Evolutionary conservation across 139 green algal species (phyloP).

Genomic region (Limnomonas spitsbergensis): DNA sequence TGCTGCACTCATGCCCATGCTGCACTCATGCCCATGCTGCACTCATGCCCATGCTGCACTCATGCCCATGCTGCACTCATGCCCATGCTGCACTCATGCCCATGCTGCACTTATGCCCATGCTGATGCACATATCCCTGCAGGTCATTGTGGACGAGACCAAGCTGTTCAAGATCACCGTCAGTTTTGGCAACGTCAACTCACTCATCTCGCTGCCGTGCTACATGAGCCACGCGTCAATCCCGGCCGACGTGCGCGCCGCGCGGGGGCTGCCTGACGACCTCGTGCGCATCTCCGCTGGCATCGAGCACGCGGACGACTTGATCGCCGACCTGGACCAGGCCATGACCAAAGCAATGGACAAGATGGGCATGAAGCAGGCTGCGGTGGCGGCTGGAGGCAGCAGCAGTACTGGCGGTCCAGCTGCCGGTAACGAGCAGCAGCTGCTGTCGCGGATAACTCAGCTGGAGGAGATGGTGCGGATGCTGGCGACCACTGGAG

Average conservation of each 20-base stretch:
- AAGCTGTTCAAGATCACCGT: slow-evolving; percentile 94
- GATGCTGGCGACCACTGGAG: neutral
- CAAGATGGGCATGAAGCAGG: slow-evolving; percentile 18
- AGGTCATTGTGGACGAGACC: slow-evolving; percentile 75
- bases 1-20: too few relatives aligned
- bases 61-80: too few relatives aligned
- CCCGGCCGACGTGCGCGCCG: slow-evolving; percentile 81
- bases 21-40: too few relatives aligned
- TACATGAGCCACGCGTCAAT: slow-evolving; percentile 96
- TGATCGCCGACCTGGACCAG: slow-evolving; percentile 68
- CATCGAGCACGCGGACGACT: slow-evolving; percentile 84
- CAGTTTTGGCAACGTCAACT: slow-evolving; percentile 87
- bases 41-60: too few relatives aligned
- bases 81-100: too few relatives aligned
- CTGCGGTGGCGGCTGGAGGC: neutral
- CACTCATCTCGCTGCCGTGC: slow-evolving; percentile 90
- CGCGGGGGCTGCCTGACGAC: slow-evolving; percentile 89
- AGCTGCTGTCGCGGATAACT: neutral
- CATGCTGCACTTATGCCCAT: too few relatives aligned
- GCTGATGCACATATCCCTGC: neutral
- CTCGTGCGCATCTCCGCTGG: slow-evolving; percentile 89
- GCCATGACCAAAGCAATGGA: slow-evolving; percentile 53
- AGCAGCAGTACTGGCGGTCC: too few relatives aligned
- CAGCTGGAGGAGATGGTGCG: slow-evolving; percentile 6
- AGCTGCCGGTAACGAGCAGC: neutral